These are phyloP conservation scores for Anisodus acutangulus DNA, from an alignment of 257 asterid species.

Conservation along the genomic window DNA sequence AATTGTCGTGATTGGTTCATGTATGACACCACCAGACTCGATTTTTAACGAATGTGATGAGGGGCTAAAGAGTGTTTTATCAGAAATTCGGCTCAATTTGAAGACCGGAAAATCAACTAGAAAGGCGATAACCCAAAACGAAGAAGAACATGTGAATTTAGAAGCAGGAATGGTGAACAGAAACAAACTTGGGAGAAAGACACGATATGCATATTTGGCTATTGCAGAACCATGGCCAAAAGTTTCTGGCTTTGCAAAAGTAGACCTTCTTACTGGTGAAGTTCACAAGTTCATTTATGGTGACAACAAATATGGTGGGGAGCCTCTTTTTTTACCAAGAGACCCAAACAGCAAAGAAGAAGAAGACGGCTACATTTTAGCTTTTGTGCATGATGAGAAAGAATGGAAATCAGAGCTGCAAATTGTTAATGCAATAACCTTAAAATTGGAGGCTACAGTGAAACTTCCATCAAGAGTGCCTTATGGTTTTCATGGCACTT, in stretches of 20 bases:
- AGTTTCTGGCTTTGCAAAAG: slow-evolving; percentile 94
- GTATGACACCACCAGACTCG: slow-evolving; percentile 99
- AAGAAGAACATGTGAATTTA: slow-evolving; percentile 68
- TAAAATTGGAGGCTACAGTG: slow-evolving; percentile 71
- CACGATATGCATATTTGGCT: slow-evolving; percentile 75
- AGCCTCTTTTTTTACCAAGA: slow-evolving; percentile 82
- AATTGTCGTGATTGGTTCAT: slow-evolving; percentile 88
- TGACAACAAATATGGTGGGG: slow-evolving; percentile 82
- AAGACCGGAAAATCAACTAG: slow-evolving; percentile 78
- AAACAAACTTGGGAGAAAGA: slow-evolving; percentile 83
- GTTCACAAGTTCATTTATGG: slow-evolving; percentile 78
- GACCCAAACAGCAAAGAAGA: slow-evolving; percentile 49
- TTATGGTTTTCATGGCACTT: slow-evolving; percentile 94
- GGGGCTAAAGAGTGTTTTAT: slow-evolving; percentile 70
- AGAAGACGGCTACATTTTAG: slow-evolving; percentile 78
- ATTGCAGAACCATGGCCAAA: slow-evolving; percentile 99
- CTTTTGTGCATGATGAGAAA: slow-evolving; percentile 84
- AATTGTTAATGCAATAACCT: slow-evolving; percentile 69
- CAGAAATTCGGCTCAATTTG: slow-evolving; percentile 81
- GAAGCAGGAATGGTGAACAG: slow-evolving; percentile 99
- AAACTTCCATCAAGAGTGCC: slow-evolving; percentile 89
- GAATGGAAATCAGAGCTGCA: slow-evolving; percentile 75
- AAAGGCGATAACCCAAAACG: slow-evolving; percentile 52
- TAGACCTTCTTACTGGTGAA: slow-evolving; percentile 72
- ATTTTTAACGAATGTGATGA: slow-evolving; percentile 94